A percentile compares a stretch with the other conserved stretches of the same genome.
These are phyloP conservation scores for Kuraishia floccosa DNA, from an alignment of 805 yeast genomes.

Conservation along the genomic window DNA sequence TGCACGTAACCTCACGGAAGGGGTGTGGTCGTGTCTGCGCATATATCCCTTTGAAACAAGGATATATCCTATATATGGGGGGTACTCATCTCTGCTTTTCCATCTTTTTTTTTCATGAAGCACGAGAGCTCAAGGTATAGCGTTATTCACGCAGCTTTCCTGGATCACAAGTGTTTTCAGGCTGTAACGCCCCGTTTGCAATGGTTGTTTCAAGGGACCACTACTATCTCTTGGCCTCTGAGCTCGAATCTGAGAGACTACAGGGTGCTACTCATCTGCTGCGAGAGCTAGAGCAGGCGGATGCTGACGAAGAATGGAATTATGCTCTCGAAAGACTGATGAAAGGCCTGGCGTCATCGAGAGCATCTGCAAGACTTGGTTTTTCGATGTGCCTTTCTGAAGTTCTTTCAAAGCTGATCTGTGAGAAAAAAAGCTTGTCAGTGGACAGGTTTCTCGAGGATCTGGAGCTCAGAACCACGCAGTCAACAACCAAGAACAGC, in stretches of 20 bases:
- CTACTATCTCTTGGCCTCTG: conserved; percentile 70
- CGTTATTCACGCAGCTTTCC: no score
- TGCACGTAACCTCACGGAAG: neutral
- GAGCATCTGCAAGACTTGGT: conserved; percentile 80
- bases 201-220: conserved; percentile 60
- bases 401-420: conserved; percentile 25
- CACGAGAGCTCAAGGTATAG: no score
- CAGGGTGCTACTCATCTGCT: conserved; percentile 59
- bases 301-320: conserved; percentile 51
- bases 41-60: no score
- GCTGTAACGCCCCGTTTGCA: no score
- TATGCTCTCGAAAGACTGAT: conserved; percentile 73
- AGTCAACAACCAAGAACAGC: conserved; percentile 31
- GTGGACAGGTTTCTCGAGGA: conserved; percentile 23
- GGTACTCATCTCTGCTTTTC: conserved; percentile 1
- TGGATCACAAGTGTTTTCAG: no score
- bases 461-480: conserved; percentile 23
- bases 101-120: neutral
- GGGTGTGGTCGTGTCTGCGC: neutral
- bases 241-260: conserved; percentile 60
- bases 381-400: conserved; percentile 84
- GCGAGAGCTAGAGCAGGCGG: conserved; percentile 37
- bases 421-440: conserved; percentile 20
- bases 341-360: conserved; percentile 70
- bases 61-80: neutral